Conservation (phyloP, 2,329 filamentous ascomycete genomes). For the Colletotrichum tanaceti region DNA sequence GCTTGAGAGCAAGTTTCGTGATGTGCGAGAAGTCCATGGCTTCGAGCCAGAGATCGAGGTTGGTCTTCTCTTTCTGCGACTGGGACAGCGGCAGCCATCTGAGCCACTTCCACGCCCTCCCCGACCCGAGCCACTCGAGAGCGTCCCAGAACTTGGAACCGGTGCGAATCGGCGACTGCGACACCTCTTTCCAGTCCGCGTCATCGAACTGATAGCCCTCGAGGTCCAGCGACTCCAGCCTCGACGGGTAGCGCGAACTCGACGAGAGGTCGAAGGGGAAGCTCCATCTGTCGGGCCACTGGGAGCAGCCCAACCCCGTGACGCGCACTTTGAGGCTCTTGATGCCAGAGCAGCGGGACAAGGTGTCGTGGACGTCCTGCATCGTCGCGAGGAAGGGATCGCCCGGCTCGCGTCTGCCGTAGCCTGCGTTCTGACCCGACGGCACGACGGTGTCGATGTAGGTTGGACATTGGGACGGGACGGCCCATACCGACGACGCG, state of each 20-base stretch:
- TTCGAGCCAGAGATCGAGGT: constrained; percentile 32
- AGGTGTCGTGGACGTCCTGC: constrained; percentile 18
- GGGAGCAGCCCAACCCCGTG: constrained; percentile 7
- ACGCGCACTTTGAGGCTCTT: constrained; percentile 31
- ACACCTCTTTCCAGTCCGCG: background rate
- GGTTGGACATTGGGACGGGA: constrained; percentile 5
- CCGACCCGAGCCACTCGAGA: constrained; percentile 4
- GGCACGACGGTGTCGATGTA: constrained; percentile 30
- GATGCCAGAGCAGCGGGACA: constrained; percentile 16
- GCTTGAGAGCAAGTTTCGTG: background rate
- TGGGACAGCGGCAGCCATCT: constrained; percentile 3
- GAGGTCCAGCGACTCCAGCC: constrained; percentile 23
- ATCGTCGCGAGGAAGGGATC: constrained; percentile 23
- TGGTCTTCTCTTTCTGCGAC: constrained; percentile 17
- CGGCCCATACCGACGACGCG: background rate
- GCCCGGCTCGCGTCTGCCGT: constrained; percentile 21
- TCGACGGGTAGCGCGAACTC: background rate
- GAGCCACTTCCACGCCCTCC: constrained; percentile 13
- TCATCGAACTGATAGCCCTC: constrained; percentile 27
- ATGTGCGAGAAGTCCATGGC: constrained; percentile 31
- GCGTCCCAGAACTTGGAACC: background rate
- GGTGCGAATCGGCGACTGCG: too few species aligned
- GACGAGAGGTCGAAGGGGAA: constrained; percentile 10
- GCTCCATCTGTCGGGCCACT: constrained; percentile 18
- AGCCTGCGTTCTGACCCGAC: background rate